Percentiles rank a stretch among this genome's conserved stretches.
These are phyloP conservation scores for Pleurotus ostreatus DNA, from an alignment of 768 basidiomycete species.

Conservation along the genomic window DNA sequence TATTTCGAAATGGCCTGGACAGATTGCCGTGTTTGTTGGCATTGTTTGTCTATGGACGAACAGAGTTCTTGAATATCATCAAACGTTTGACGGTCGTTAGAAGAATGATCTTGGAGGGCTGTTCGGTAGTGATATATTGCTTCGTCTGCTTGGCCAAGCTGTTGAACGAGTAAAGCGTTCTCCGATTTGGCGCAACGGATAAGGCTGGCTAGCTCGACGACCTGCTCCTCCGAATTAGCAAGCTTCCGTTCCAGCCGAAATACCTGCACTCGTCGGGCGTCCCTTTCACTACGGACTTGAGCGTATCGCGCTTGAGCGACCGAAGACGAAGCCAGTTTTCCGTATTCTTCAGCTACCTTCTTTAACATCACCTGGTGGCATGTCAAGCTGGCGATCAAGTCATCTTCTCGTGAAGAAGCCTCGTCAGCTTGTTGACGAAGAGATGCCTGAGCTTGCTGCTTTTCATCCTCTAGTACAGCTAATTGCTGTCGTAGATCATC, in stretches of 20 bases:
- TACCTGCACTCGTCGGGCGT: constrained; percentile 34
- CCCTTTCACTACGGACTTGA: constrained; percentile 36
- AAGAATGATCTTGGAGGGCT: background rate
- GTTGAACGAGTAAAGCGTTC: constrained; percentile 37
- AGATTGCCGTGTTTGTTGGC: constrained; percentile 6
- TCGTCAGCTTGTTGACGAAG: constrained; percentile 27
- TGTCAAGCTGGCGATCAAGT: constrained; percentile 46
- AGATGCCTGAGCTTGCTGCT: constrained; percentile 26
- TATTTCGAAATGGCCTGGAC: constrained; percentile 3
- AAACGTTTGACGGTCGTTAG: constrained; percentile 16
- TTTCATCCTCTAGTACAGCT: constrained; percentile 30
- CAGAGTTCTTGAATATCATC: constrained; percentile 11
- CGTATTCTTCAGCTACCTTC: constrained; percentile 52
- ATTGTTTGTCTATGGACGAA: constrained; percentile 10
- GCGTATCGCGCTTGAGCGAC: constrained; percentile 32
- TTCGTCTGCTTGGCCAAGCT: constrained; percentile 27
- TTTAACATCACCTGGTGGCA: constrained; percentile 41
- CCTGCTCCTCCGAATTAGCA: constrained; percentile 64
- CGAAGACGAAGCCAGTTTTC: constrained; percentile 40
- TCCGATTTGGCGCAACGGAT: constrained; percentile 55
- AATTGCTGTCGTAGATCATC: constrained; percentile 33
- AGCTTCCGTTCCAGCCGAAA: constrained; percentile 64
- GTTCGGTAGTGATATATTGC: background rate
- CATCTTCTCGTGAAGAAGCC: constrained; percentile 36
- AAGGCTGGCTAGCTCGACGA: constrained; percentile 58